Evolutionary conservation across 164 flowering plant genomes (phyloP).

Genomic region (Sextonia rubra): DNA sequence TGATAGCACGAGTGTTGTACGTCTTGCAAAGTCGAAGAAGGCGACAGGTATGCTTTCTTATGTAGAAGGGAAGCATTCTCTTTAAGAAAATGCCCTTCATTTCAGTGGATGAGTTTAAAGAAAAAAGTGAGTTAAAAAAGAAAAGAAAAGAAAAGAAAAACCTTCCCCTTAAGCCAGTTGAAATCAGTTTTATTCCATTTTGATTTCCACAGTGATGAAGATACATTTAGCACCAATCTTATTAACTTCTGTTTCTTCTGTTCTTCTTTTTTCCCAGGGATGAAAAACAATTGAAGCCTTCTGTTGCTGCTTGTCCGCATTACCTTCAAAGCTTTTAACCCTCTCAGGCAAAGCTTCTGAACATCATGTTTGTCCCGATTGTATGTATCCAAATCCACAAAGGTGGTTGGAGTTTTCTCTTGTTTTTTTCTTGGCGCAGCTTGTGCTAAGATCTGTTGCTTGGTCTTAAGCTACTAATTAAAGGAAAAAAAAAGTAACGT

Average conservation of each 20-base stretch:
- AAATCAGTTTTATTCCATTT: neutral
- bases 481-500: neutral
- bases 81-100: too few species aligned
- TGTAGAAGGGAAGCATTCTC: too few species aligned
- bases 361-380: neutral
- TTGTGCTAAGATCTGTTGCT: neutral
- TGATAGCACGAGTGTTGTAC: constrained; percentile 53
- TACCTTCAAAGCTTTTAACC: neutral
- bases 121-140: too few species aligned
- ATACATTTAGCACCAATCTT: too few species aligned
- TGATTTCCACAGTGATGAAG: neutral
- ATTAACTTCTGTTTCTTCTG: too few species aligned
- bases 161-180: too few species aligned
- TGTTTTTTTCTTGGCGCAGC: neutral
- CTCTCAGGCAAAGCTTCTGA: neutral
- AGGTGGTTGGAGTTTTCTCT: neutral
- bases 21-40: constrained; percentile 50
- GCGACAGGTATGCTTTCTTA: constrained; percentile 40
- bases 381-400: neutral
- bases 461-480: neutral
- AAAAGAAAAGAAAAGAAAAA: too few species aligned
- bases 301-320: neutral
- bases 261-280: neutral
- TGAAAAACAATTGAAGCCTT: neutral
- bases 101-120: too few species aligned